A percentile compares a stretch with the other conserved stretches of the same genome.
Conservation (phyloP, 495 filamentous ascomycete species). For the Penicillium goetzii region DNA sequence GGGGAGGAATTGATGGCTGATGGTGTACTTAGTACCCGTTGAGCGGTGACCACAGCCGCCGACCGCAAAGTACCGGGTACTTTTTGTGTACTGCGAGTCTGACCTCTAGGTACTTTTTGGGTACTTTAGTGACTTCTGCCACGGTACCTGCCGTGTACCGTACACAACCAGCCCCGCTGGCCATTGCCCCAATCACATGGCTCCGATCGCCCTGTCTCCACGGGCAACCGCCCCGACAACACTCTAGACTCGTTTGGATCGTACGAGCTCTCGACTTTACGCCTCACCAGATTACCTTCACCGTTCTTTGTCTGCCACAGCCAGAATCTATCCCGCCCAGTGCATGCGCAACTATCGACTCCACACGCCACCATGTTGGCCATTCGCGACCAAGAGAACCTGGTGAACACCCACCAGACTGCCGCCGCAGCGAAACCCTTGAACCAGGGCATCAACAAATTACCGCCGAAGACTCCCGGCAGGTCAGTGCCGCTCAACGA, state of each 20-base stretch:
- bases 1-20: conserved; percentile 25
- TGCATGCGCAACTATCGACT: conserved; percentile 35
- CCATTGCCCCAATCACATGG: conserved; percentile 26
- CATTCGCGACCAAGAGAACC: conserved; percentile 87
- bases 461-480: conserved; percentile 78
- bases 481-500: conserved; percentile 88
- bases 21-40: conserved; percentile 23
- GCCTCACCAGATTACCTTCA: conserved; percentile 13
- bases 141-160: conserved; percentile 17
- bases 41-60: conserved; percentile 1
- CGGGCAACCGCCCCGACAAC: conserved; percentile 50
- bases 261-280: conserved; percentile 2
- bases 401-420: conserved; percentile 74
- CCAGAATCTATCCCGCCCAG: not conserved
- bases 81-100: conserved; percentile 15
- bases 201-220: conserved; percentile 46
- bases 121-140: not conserved
- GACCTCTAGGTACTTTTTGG: not conserved
- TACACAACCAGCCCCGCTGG: conserved; percentile 24
- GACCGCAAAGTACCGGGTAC: conserved; percentile 19
- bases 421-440: conserved; percentile 78
- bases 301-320: conserved; percentile 4
- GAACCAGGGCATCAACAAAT: conserved; percentile 64
- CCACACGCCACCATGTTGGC: conserved; percentile 67
- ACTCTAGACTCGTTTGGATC: conserved; percentile 31